Conservation (phyloP, 805 yeast species). For the Scheffersomyces lignosus region DNA sequence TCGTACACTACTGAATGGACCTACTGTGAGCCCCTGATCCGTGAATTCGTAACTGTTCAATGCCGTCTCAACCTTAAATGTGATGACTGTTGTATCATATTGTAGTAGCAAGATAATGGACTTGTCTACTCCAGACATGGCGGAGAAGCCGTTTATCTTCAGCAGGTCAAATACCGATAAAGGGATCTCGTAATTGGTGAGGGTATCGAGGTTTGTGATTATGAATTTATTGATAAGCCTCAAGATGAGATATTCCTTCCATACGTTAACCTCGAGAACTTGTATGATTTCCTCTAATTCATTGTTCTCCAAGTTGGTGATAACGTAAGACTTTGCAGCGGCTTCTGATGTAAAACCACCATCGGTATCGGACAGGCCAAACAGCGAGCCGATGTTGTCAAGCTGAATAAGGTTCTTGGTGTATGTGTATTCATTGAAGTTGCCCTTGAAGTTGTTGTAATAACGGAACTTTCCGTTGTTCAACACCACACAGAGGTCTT, state of each 20-base stretch:
- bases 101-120: conserved; percentile 22
- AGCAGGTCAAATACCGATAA: conserved; percentile 16
- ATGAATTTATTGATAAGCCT: conserved; percentile 34
- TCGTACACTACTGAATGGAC: conserved; percentile 45
- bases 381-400: conserved; percentile 8
- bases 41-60: conserved; percentile 23
- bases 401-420: conserved; percentile 18
- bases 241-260: conserved; percentile 46
- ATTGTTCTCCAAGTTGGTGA: conserved; percentile 34
- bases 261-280: conserved; percentile 29
- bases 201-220: conserved; percentile 37
- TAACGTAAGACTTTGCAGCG: conserved; percentile 6
- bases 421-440: conserved; percentile 53
- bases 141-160: conserved; percentile 22
- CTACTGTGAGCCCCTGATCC: conserved; percentile 46
- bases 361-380: conserved; percentile 21
- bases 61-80: conserved; percentile 23
- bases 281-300: conserved; percentile 28
- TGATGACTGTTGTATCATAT: conserved; percentile 26
- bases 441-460: conserved; percentile 67
- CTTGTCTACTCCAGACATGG: conserved; percentile 10
- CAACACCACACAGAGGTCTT: conserved; percentile 56
- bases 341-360: conserved; percentile 22
- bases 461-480: conserved; percentile 53
- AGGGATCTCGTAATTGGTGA: conserved; percentile 41